Percentiles rank a stretch among this genome's conserved stretches.
These are phyloP conservation scores for Colletotrichum limetticola DNA, from an alignment of 2,329 filamentous ascomycete species.

Conservation along the genomic window DNA sequence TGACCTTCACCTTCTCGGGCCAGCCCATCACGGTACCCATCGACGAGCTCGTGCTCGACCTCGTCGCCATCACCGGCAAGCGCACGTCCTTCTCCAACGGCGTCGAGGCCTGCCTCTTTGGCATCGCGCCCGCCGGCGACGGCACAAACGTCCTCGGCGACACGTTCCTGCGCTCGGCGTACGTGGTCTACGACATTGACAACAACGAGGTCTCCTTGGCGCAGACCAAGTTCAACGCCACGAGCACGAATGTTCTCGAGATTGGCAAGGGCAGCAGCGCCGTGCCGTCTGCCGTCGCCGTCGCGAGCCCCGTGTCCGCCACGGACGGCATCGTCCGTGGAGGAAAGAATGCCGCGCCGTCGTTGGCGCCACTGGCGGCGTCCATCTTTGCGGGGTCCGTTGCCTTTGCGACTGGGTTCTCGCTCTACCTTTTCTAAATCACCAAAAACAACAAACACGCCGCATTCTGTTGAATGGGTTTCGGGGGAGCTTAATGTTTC, in stretches of 20 bases:
- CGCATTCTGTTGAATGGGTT: not conserved
- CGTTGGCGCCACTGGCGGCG: constrained; percentile 20
- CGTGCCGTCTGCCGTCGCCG: constrained; percentile 65
- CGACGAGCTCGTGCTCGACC: constrained; percentile 68
- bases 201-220: constrained; percentile 79
- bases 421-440: not conserved
- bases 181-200: constrained; percentile 79
- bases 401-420: constrained; percentile 15
- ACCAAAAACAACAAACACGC: not conserved
- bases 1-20: constrained; percentile 66
- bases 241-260: constrained; percentile 61
- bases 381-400: constrained; percentile 18
- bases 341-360: constrained; percentile 17
- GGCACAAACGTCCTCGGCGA: constrained; percentile 75
- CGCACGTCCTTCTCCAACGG: constrained; percentile 65
- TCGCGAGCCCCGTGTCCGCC: constrained; percentile 60
- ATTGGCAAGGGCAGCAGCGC: constrained; percentile 60
- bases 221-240: constrained; percentile 71
- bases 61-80: constrained; percentile 57
- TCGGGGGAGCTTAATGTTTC: not conserved
- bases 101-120: constrained; percentile 71
- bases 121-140: constrained; percentile 67
- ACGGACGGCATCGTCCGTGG: constrained; percentile 51
- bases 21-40: constrained; percentile 66
- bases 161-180: constrained; percentile 79